phyloP scores from a whole-genome alignment of 768 basidiomycete genomes.

The Cantharellus cinnabarinus region DNA sequence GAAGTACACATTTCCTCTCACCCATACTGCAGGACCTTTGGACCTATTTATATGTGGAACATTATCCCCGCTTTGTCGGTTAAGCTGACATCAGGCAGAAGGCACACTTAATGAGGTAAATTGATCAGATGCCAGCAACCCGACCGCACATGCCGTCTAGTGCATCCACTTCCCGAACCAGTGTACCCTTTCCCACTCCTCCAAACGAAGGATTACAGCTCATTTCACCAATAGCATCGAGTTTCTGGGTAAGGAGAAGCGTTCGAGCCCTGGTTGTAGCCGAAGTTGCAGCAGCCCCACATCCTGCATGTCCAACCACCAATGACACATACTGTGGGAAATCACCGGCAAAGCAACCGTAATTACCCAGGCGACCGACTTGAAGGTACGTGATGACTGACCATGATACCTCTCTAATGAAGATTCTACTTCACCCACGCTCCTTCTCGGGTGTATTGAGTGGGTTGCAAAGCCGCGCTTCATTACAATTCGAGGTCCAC shows the following conservation, averaged over 20 bases:
- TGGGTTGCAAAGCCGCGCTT: too few relatives aligned
- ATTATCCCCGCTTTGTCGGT: slow-evolving; percentile 76
- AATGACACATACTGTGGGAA: slow-evolving; percentile 48
- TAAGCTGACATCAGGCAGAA: not conserved
- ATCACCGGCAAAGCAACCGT: not conserved
- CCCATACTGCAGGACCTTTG: slow-evolving; percentile 81
- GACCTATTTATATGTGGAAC: slow-evolving; percentile 66
- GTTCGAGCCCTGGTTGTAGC: slow-evolving; percentile 70
- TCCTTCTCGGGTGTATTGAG: too few relatives aligned
- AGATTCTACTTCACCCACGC: too few relatives aligned
- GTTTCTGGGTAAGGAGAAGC: slow-evolving; percentile 57
- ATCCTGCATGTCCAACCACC: slow-evolving; percentile 88
- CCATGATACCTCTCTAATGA: too few relatives aligned
- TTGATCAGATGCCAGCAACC: slow-evolving; percentile 37
- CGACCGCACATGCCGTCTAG: slow-evolving; percentile 71
- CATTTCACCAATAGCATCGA: slow-evolving; percentile 63
- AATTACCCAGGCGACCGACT: too few relatives aligned
- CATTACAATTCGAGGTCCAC: too few relatives aligned
- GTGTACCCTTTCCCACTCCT: slow-evolving; percentile 77
- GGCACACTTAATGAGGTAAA: not conserved
- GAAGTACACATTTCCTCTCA: slow-evolving; percentile 13
- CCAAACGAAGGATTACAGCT: slow-evolving; percentile 89
- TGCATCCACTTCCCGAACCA: slow-evolving; percentile 83
- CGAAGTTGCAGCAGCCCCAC: slow-evolving; percentile 75
- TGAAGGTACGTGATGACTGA: too few relatives aligned